Base-by-base conservation (phyloP, 495 filamentous ascomycete species). In the Lepidopterella palustris region DNA sequence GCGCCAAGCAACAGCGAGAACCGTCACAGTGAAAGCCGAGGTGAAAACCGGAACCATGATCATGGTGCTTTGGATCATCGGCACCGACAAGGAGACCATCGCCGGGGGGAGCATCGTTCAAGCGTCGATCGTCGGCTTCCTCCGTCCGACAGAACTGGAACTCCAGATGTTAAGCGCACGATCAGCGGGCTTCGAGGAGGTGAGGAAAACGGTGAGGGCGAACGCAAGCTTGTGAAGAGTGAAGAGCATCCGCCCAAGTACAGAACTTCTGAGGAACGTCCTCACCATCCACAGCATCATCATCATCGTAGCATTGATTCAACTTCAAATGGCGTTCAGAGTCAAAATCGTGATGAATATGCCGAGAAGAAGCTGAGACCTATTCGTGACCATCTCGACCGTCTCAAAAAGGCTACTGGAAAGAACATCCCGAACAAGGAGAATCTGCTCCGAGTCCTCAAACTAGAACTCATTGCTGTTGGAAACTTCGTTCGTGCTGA, bases 361-460 rank as follows among this genome's bases (percentile, higher is more conserved):
- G 72, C 83, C n/a, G 76, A 76, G 57, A 71, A 73, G 61, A 73
- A 85, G 51, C 78, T 88, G 68, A 80, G 77, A 56, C 86, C 83
- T 11, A 80, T 86, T 47, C 77, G 75, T 51, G 74, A 79, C 10
- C 84, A 81, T 57, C 71, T 90, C 5, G 78, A 78, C 52, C 74
- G 75, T 31, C 78, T 89, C 3, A 72, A 77, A 18, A 73, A 73
- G 50, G 83, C 85, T n/a, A 87, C 82, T 0, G 85, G 82, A 58
- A 82, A 83, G 59, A 79, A 80, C 45, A 79, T 84, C 48, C 84
- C 82, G 32, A 79, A 78, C 45, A 81, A 84, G 62, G 73, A 78
- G 29, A 77, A 79, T 55, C 77, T 85, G 13, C 81, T 86, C 21
- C 72, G 71, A 39, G 73, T 80, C n/a, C 70, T 84, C 62, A 80